A percentile compares a stretch with the other conserved stretches of the same genome.
Evolutionary conservation across 2,329 filamentous ascomycete genomes (phyloP).

Genomic region (Dothideomycetidae sp.): DNA sequence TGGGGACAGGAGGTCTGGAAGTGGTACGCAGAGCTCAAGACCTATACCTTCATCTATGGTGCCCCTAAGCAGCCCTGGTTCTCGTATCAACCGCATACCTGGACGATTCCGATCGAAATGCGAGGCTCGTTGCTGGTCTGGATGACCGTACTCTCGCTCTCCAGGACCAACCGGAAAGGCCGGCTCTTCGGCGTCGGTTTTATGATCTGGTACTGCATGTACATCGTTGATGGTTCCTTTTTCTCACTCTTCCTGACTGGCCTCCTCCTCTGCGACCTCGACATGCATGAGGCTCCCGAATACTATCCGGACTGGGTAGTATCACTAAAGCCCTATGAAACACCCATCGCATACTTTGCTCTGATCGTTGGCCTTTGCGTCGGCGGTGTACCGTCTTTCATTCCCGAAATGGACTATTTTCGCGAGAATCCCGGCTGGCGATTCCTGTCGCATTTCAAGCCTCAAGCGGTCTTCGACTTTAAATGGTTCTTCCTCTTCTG

Average conservation of each 20-base stretch:
- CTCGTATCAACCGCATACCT: conserved; percentile 5
- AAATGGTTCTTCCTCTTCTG: conserved; percentile 18
- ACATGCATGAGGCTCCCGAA: conserved; percentile 19
- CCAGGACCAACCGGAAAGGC: conserved; percentile 39
- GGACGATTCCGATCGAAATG: conserved; percentile 5
- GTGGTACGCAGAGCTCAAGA: conserved; percentile 46
- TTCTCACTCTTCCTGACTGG: conserved; percentile 7
- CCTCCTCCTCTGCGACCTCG: conserved; percentile 4
- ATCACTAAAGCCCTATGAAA: conserved; percentile 35
- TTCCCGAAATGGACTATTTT: conserved; percentile 6
- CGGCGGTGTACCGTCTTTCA: conserved; percentile 16
- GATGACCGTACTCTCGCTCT: conserved; percentile 41
- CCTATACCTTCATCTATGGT: conserved; percentile 54
- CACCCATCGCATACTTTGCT: conserved; percentile 34
- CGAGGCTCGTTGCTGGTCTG: conserved; percentile 39
- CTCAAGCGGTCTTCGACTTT: conserved; percentile 21
- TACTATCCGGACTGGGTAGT: conserved; percentile 39
- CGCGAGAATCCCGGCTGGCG: conserved; percentile 40
- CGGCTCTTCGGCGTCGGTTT: conserved; percentile 40
- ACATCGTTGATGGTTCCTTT: conserved; percentile 45
- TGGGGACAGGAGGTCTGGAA: conserved; percentile 33
- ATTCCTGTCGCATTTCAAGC: conserved; percentile 40
- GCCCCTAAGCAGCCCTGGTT: conserved; percentile 39
- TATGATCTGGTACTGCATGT: conserved; percentile 47
- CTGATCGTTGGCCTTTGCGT: conserved; percentile 42